Base-by-base conservation (phyloP, 805 yeast genomes). In the Lipomyces orientalis region DNA sequence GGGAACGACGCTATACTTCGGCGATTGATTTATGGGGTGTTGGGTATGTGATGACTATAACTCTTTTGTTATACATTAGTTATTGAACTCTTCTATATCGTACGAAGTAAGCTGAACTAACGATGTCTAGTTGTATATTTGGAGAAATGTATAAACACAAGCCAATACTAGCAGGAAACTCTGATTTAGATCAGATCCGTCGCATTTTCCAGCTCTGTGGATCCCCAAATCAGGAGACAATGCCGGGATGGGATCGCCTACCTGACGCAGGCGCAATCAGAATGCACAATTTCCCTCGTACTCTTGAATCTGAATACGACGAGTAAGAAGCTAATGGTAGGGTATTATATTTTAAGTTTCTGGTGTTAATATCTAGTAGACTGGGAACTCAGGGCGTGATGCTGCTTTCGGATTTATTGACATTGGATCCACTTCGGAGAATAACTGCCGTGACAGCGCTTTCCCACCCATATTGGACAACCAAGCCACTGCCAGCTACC, bases 21-120 rank as follows among this genome's bases (percentile, higher is more conserved):
- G 97, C 98, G 0, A 94, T 94, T 12, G 99, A 95, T 79, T 85
- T 95, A 80, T 95, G 99, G 99, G 98, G 98, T 0, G 85, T 91
- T 25, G 98, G 73, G 8, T 43, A 43, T n/a, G 49, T 43, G 8
- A 6, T 9, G 22, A 43, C n/a, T 43, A 3, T 16, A n/a, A 25
- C 29, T 25, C 29, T 25, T 25, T 25, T 25, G 29, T 25, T 25
- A 3, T 2, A 46, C 52, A n/a, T 16, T n/a, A 19, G n/a, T 2
- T 52, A 4, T 29, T 0, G 29, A 9, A 12, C 33, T 29, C 19
- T 2, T 46, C 19, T 9, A 25, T 25, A 52, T 52, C 12, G 33
- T 52, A 14, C 16, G 19, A 31, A 31, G 22, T 16, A 22, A 57
- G 29, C 16, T 25, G 46, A 22, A 12, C n/a, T 63, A 98, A 0